Conservation (phyloP, 75 land plant species). For the Selaginella tamariscina region DNA sequence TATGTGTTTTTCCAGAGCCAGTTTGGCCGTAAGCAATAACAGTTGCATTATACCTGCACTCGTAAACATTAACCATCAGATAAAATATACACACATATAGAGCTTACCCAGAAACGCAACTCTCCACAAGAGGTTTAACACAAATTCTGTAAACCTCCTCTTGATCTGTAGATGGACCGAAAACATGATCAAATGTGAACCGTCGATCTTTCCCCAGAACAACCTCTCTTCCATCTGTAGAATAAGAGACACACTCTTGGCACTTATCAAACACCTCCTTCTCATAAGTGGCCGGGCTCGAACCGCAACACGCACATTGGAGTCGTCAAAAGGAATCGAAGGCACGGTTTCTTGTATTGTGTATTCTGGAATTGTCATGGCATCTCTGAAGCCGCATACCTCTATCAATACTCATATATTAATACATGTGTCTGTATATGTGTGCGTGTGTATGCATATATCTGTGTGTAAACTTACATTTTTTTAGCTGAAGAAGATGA, state of each 20-base stretch:
- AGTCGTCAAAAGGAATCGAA: conserved; percentile 13
- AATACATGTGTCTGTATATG: too few species aligned
- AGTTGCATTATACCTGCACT: conserved; percentile 33
- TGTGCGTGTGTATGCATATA: too few species aligned
- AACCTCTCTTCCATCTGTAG: conserved; percentile 22
- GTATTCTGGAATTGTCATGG: background rate
- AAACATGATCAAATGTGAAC: conserved; percentile 35
- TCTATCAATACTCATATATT: too few species aligned
- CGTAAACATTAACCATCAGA: background rate
- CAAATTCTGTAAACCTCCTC: conserved; percentile 27
- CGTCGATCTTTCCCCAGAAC: conserved; percentile 25
- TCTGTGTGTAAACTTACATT: too few species aligned
- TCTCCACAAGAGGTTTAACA: conserved; percentile 35
- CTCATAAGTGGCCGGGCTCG: conserved; percentile 30
- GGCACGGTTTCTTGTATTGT: background rate
- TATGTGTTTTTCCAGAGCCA: conserved; percentile 33
- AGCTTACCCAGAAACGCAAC: conserved; percentile 33
- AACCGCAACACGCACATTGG: conserved; percentile 28
- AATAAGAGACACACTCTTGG: conserved; percentile 25
- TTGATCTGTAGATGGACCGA: conserved; percentile 24
- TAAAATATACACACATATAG: background rate
- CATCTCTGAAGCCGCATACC: background rate
- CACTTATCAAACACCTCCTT: conserved; percentile 22
- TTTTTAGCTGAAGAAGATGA: too few species aligned
- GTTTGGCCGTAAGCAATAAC: conserved; percentile 35